Evolutionary conservation across 768 basidiomycete genomes (phyloP).

Genomic region (Mycena galopus): DNA sequence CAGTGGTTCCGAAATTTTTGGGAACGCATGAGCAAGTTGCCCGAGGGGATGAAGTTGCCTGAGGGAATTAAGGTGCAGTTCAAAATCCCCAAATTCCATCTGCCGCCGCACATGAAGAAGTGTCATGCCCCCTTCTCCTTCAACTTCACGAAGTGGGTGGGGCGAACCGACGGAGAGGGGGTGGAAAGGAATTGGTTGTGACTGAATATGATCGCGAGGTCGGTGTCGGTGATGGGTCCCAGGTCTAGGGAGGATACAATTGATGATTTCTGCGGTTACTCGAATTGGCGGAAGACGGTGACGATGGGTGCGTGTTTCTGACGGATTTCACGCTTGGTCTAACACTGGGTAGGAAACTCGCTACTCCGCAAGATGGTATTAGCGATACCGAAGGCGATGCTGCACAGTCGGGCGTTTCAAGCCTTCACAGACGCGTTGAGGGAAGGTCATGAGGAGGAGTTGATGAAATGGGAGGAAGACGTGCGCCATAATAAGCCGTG

Average conservation of each 20-base stretch:
- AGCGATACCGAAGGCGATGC: conserved; percentile 34
- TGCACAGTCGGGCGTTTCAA: conserved; percentile 23
- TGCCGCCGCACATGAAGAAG: conserved; percentile 27
- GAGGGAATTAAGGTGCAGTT: not conserved
- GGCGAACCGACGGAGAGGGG: conserved; percentile 41
- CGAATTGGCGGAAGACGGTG: conserved; percentile 28
- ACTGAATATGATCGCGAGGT: conserved; percentile 32
- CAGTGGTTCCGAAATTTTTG: conserved; percentile 39
- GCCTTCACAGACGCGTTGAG: conserved; percentile 34
- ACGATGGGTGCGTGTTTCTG: not conserved
- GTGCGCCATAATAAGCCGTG: conserved; percentile 15
- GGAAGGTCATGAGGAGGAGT: conserved; percentile 23
- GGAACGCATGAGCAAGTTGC: conserved; percentile 20
- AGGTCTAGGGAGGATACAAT: conserved; percentile 31
- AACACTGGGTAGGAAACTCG: not conserved
- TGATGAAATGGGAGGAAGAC: conserved; percentile 31
- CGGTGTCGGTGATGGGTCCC: conserved; percentile 36
- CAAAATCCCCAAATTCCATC: conserved; percentile 44
- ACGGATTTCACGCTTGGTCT: too few species aligned
- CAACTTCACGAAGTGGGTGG: conserved; percentile 34
- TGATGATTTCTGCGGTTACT: conserved; percentile 35
- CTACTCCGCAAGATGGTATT: conserved; percentile 16
- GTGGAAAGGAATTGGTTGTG: conserved; percentile 38
- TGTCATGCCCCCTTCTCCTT: conserved; percentile 38
- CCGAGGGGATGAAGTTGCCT: conserved; percentile 4